phyloP scores from a whole-genome alignment of 208 protist genomes.

The Crithidia acanthocephali region DNA sequence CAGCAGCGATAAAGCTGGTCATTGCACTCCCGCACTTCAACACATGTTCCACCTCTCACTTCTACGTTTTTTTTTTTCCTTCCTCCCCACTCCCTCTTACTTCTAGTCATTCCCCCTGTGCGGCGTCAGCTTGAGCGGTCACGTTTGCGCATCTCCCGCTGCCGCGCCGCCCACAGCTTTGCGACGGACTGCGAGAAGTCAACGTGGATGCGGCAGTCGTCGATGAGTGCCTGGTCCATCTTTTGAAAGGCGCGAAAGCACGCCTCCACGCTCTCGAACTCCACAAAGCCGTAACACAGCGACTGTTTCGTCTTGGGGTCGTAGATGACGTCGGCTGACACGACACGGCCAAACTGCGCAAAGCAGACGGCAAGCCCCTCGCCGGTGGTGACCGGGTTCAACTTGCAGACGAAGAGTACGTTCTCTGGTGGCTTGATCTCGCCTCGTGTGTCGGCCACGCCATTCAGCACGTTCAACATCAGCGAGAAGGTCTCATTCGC shows the following conservation, averaged over 20 bases:
- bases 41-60: too few relatives aligned
- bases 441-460: slow-evolving; percentile 90
- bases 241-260: slow-evolving; percentile 95
- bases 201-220: slow-evolving; percentile 98
- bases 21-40: too few relatives aligned
- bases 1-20: too few relatives aligned
- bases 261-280: slow-evolving; percentile 94
- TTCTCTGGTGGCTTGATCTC: slow-evolving; percentile 97
- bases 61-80: too few relatives aligned
- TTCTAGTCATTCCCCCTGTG: too few relatives aligned
- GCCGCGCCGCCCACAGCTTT: slow-evolving; percentile 81
- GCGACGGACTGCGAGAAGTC: slow-evolving; percentile 98
- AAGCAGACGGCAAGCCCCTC: slow-evolving; percentile 98
- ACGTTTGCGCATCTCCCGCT: slow-evolving; percentile 61
- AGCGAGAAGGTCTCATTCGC: slow-evolving; percentile 75
- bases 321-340: slow-evolving; percentile 79
- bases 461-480: slow-evolving; percentile 97
- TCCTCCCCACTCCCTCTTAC: too few relatives aligned
- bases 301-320: slow-evolving; percentile 78
- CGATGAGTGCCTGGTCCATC: slow-evolving; percentile 98
- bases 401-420: slow-evolving; percentile 99
- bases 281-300: slow-evolving; percentile 98
- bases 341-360: slow-evolving; percentile 94
- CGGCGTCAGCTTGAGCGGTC: slow-evolving; percentile 5
- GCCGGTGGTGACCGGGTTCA: slow-evolving; percentile 96